phyloP scores from a whole-genome alignment of 495 filamentous ascomycete genomes.

The Articulospora tetracladia region DNA sequence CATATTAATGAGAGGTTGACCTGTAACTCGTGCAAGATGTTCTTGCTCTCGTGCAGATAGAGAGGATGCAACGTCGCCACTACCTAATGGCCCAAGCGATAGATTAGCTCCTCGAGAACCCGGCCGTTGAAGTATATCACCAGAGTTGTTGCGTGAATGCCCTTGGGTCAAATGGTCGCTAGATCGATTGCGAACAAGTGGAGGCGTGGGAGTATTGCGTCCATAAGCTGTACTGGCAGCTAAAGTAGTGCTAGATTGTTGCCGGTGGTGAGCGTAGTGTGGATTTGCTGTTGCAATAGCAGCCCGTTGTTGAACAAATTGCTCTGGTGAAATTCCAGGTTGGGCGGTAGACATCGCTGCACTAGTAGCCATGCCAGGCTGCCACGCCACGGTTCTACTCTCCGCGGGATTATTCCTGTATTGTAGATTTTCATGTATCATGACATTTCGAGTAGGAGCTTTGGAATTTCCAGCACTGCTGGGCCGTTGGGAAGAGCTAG shows the following conservation, averaged over 20 bases:
- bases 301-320: conserved; percentile 84
- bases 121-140: conserved; percentile 35
- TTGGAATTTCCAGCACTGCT: conserved; percentile 12
- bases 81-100: conserved; percentile 15
- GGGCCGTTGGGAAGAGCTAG: conserved; percentile 3
- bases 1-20: conserved; percentile 74
- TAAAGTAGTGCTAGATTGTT: conserved; percentile 50
- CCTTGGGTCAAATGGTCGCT: conserved; percentile 53
- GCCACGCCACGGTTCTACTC: conserved; percentile 67
- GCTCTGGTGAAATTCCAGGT: conserved; percentile 52
- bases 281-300: conserved; percentile 36
- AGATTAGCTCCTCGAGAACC: conserved; percentile 30
- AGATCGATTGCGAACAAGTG: conserved; percentile 34
- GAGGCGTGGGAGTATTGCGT: conserved; percentile 38
- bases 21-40: conserved; percentile 84
- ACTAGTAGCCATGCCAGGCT: conserved; percentile 61
- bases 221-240: conserved; percentile 22
- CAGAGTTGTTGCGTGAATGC: conserved; percentile 46
- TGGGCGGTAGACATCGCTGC: background rate
- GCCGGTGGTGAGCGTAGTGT: conserved; percentile 55
- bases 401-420: conserved; percentile 36
- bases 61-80: conserved; percentile 55
- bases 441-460: conserved; percentile 19
- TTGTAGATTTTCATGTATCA: conserved; percentile 32
- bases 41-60: conserved; percentile 94